phyloP scores from a whole-genome alignment of 106 monocot genomes.

The Dioscorea dumetorum region DNA sequence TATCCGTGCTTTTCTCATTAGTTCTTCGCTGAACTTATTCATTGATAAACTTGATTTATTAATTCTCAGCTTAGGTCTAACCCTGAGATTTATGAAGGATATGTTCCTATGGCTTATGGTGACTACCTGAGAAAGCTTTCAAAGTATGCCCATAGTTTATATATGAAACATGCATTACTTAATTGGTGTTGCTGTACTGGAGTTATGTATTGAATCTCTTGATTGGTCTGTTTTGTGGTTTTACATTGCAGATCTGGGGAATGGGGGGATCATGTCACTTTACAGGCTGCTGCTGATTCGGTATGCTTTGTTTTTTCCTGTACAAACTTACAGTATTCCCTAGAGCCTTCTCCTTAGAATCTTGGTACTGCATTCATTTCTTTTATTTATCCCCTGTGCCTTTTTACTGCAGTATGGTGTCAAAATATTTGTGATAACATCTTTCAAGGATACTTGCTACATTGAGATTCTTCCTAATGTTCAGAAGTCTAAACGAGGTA shows the following conservation, averaged over 20 bases:
- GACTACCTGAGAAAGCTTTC: slow-evolving; percentile 82
- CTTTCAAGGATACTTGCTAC: slow-evolving; percentile 92
- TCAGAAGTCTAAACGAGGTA: slow-evolving; percentile 85
- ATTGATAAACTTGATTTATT: background rate
- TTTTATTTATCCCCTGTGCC: background rate
- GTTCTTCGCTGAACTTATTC: background rate
- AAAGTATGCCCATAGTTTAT: slow-evolving; percentile 20
- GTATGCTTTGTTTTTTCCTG: slow-evolving; percentile 17
- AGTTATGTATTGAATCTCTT: background rate
- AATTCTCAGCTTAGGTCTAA: slow-evolving; percentile 62
- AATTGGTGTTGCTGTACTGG: background rate
- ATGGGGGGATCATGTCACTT: slow-evolving; percentile 98
- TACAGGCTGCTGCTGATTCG: slow-evolving; percentile 86
- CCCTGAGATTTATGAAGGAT: slow-evolving; percentile 84
- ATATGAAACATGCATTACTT: background rate
- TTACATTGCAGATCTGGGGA: slow-evolving; percentile 52
- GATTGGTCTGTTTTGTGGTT: background rate
- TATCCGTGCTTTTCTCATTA: background rate
- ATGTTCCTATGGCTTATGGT: slow-evolving; percentile 91
- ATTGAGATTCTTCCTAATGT: slow-evolving; percentile 80
- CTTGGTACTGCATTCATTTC: background rate
- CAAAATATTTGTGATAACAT: slow-evolving; percentile 91
- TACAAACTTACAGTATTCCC: background rate
- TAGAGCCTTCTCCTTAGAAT: background rate
- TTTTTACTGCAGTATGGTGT: slow-evolving; percentile 71